A percentile compares a stretch with the other conserved stretches of the same genome.
phyloP scores from a whole-genome alignment of 1,139 yeast genomes.

The Meyerozyma elateridarum region DNA sequence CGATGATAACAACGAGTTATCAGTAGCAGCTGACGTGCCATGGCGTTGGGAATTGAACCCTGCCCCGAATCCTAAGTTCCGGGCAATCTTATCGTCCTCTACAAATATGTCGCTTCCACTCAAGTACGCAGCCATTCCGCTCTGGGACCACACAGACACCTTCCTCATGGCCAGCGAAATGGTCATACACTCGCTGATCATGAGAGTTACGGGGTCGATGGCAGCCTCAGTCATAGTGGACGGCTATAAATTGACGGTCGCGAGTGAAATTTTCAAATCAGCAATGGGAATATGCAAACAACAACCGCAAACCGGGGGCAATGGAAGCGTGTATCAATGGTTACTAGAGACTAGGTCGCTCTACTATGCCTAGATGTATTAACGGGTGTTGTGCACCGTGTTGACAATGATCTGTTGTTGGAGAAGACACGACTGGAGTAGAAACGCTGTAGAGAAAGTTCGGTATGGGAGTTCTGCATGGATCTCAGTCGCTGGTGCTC shows the following conservation, averaged over 20 bases:
- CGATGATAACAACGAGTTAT: constrained; percentile 70
- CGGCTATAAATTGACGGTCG: too few relatives aligned
- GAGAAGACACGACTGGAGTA: constrained; percentile 3
- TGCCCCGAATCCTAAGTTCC: constrained; percentile 25
- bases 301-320: too few relatives aligned
- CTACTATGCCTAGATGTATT: background rate
- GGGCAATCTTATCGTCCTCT: constrained; percentile 13
- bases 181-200: constrained; percentile 82
- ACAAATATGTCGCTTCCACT: constrained; percentile 52
- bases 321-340: too few relatives aligned
- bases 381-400: background rate
- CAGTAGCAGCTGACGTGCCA: constrained; percentile 21
- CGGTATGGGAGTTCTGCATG: too few relatives aligned
- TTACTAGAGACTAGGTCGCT: too few relatives aligned
- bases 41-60: constrained; percentile 14
- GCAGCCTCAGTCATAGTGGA: too few relatives aligned
- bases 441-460: constrained; percentile 1
- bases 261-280: too few relatives aligned
- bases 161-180: constrained; percentile 91
- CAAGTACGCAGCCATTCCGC: constrained; percentile 85
- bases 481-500: too few relatives aligned
- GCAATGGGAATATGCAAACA: too few relatives aligned
- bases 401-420: constrained; percentile 2
- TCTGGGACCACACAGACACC: constrained; percentile 71
- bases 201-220: constrained; percentile 77